Conservation (phyloP, 306 rosid genomes). For the Inga oerstediana region DNA sequence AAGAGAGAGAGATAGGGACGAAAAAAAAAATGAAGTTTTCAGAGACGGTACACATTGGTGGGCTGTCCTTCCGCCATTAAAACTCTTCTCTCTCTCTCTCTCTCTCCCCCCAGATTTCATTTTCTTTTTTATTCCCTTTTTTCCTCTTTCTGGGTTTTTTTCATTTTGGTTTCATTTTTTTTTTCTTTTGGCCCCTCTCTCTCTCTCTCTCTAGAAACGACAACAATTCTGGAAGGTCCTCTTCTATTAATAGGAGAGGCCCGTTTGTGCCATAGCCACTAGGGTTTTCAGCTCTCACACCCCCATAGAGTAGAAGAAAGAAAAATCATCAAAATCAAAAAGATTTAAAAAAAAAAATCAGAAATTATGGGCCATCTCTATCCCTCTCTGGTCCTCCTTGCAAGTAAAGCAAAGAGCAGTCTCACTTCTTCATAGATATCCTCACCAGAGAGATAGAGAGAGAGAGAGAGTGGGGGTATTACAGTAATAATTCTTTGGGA, state of each 20-base stretch:
- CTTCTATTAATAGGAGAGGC: conserved; percentile 50
- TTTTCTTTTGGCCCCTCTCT: not conserved
- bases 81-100: conserved; percentile 39
- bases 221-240: conserved; percentile 55
- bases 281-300: conserved; percentile 41
- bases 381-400: not conserved
- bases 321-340: not conserved
- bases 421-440: conserved; percentile 29
- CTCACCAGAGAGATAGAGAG: not conserved
- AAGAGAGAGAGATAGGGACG: not conserved
- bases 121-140: not conserved
- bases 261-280: not conserved
- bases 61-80: conserved; percentile 75
- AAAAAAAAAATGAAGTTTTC: conserved; percentile 39
- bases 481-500: not conserved
- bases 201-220: conserved; percentile 37
- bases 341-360: not conserved
- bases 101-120: not conserved
- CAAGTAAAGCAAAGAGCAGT: not conserved
- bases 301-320: not conserved
- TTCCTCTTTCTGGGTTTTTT: not conserved
- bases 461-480: not conserved
- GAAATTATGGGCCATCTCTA: not conserved
- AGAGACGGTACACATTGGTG: conserved; percentile 64
- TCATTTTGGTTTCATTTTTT: too few species aligned